Base-by-base conservation (phyloP, 2,329 filamentous ascomycete species). In the Alternaria tenuissima region DNA sequence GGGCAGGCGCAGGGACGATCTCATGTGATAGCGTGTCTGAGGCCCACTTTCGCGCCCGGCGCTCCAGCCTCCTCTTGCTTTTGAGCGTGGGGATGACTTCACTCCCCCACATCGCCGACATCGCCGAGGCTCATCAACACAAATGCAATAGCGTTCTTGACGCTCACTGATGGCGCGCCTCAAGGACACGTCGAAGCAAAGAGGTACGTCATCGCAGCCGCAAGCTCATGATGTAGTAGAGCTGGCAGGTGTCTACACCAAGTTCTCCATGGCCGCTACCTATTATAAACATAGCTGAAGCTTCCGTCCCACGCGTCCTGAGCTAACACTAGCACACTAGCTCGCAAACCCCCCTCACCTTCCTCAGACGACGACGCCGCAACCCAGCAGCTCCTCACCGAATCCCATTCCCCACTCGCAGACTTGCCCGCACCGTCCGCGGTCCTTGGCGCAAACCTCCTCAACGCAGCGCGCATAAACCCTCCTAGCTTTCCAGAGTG, bases 381-480 rank as follows among this genome's bases (percentile, higher is more conserved):
- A 22, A 62, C 59, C 20, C 64, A 68, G 51, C 71, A 77, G 52
- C 65, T 75, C 18, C 61, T 68, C 55, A 39, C 56, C 41, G 73
- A 76, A 56, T 46, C 59, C 22, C 60, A 57, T 28, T 52, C 57
- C 5, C 55, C 64, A 12, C 52, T 55, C 7, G 47, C 61, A n/a
- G 55, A 61, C 24, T 39, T 26, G 26, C 55, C 47, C 9, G 43
- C 52, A 9, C 39, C 65, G 41, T 61, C 68, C 2, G 65, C 70
- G 12, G 58, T 68, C 9, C 36, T 59, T 12, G 67, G 67, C 56
- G 73, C 73, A 24, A 63, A 48, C 36, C 67, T 76, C 3, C 67
- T 78, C 32, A 78, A 78, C 57, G 66, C 69, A 18, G 75, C 72
- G 26, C 73, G 74, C 28, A 49, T 68, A 36, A 39, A 62, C 18